Evolutionary conservation across 2,329 filamentous ascomycete genomes (phyloP).

Genomic region (Penicillium italicum): DNA sequence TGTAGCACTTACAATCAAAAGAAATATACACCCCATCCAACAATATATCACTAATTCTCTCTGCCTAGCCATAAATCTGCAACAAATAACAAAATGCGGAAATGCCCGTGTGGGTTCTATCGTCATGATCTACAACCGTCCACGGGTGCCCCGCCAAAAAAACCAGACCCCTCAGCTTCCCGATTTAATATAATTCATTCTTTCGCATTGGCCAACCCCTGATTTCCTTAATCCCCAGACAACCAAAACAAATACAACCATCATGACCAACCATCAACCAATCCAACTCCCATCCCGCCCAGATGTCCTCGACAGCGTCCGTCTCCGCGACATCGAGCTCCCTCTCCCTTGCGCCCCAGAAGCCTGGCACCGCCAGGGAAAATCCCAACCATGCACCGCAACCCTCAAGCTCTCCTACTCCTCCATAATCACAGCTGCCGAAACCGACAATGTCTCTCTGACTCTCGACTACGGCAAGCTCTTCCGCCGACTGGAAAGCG

Average conservation of each 20-base stretch:
- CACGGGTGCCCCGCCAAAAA: conserved; percentile 17
- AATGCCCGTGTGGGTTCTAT: not conserved
- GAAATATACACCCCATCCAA: not conserved
- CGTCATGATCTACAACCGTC: conserved; percentile 19
- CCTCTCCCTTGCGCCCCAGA: conserved; percentile 44
- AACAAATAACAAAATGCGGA: not conserved
- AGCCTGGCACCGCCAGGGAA: conserved; percentile 45
- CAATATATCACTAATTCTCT: too few species aligned
- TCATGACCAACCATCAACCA: conserved; percentile 25
- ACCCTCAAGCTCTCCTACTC: conserved; percentile 45
- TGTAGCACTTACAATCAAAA: too few species aligned
- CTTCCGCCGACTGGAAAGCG: conserved; percentile 41
- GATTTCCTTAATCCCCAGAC: not conserved
- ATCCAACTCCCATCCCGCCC: conserved; percentile 33
- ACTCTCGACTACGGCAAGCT: conserved; percentile 49
- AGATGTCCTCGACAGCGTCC: conserved; percentile 37
- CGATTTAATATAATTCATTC: not conserved
- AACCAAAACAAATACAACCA: not conserved
- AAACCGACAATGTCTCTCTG: conserved; percentile 44
- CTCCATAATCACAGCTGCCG: conserved; percentile 40
- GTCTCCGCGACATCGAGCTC: conserved; percentile 44
- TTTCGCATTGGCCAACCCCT: not conserved
- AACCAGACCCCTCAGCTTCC: conserved; percentile 13
- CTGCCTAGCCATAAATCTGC: not conserved
- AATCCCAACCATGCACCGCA: conserved; percentile 45